Evolutionary conservation across 2,329 filamentous ascomycete species (phyloP).

Genomic region (Botrytis medusae): DNA sequence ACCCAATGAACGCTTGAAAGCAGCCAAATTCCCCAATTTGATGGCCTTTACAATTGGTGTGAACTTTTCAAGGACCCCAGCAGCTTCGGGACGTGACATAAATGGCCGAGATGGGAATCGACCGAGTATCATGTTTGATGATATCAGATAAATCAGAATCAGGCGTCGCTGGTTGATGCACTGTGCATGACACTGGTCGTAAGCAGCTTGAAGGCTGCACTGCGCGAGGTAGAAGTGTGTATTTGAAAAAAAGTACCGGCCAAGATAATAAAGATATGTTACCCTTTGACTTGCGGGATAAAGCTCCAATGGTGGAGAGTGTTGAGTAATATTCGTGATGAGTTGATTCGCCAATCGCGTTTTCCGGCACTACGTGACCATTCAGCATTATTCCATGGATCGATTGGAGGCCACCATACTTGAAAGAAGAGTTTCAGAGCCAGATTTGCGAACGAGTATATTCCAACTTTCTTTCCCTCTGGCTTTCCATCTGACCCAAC

Average conservation of each 20-base stretch:
- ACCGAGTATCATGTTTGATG: constrained; percentile 79
- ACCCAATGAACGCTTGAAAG: constrained; percentile 69
- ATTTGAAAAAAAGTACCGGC: constrained; percentile 83
- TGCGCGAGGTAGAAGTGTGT: constrained; percentile 78
- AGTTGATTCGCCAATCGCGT: constrained; percentile 83
- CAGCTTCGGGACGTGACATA: constrained; percentile 69
- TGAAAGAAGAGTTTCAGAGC: constrained; percentile 86
- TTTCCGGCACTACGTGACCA: constrained; percentile 63
- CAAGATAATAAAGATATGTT: constrained; percentile 92
- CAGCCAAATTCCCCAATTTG: constrained; percentile 68
- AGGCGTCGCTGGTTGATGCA: constrained; percentile 72
- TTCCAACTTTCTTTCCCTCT: constrained; percentile 81
- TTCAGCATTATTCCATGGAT: constrained; percentile 22
- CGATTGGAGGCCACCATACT: constrained; percentile 45
- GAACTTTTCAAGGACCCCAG: constrained; percentile 65
- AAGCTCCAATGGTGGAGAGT: constrained; percentile 74
- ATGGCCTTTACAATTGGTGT: constrained; percentile 72
- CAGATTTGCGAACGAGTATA: constrained; percentile 90
- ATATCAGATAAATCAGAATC: constrained; percentile 81
- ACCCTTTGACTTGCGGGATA: constrained; percentile 87
- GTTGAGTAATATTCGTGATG: constrained; percentile 82
- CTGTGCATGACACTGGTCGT: constrained; percentile 72
- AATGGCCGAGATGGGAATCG: constrained; percentile 71
- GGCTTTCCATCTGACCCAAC: constrained; percentile 59
- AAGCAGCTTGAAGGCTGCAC: constrained; percentile 74